Evolutionary conservation across 139 green algal genomes (phyloP).

Genomic region (Ostreobium quekettii): DNA sequence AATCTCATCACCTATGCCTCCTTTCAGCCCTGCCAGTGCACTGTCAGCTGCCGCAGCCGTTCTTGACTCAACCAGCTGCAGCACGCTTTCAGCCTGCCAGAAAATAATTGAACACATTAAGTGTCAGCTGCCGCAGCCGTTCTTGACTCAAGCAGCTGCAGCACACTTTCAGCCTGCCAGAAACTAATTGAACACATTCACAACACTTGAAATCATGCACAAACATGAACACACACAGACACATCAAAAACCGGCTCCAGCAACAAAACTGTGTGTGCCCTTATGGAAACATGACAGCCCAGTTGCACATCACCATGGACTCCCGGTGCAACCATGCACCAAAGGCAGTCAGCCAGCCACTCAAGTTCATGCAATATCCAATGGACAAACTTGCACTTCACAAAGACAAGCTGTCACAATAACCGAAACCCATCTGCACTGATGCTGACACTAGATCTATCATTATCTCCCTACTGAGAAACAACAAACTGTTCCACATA

Average conservation of each 20-base stretch:
- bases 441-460: too few relatives aligned
- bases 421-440: too few relatives aligned
- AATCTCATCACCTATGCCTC: conserved; percentile 22
- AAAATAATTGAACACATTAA: neutral
- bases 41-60: conserved; percentile 77
- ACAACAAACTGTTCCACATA: too few relatives aligned
- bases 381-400: too few relatives aligned
- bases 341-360: neutral
- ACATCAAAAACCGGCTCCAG: neutral
- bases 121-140: conserved; percentile 77
- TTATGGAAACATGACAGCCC: neutral
- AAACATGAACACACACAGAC: neutral
- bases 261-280: neutral
- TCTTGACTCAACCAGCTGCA: conserved; percentile 65
- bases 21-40: conserved; percentile 71
- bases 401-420: too few relatives aligned
- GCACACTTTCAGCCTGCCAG: conserved; percentile 76
- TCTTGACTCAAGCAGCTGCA: conserved; percentile 65
- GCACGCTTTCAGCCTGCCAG: conserved; percentile 76
- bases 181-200: neutral
- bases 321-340: neutral
- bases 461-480: too few relatives aligned
- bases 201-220: neutral
- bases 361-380: neutral
- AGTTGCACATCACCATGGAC: too few relatives aligned